phyloP scores from a whole-genome alignment of 2,329 filamentous ascomycete species.

The Colletotrichum coccodes region DNA sequence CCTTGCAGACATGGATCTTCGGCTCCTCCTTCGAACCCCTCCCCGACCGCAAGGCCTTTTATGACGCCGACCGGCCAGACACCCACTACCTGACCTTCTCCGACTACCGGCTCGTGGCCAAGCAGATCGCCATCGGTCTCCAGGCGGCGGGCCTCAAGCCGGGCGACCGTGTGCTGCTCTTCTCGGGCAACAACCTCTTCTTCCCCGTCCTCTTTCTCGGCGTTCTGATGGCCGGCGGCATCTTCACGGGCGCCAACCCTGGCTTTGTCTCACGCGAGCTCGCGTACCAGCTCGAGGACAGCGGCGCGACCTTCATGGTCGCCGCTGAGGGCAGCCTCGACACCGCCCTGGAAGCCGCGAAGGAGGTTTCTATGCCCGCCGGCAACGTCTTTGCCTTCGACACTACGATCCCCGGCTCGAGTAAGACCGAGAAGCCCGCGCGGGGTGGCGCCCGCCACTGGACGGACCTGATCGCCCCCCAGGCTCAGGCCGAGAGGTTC shows the following conservation, averaged over 20 bases:
- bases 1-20: constrained; percentile 67
- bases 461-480: constrained; percentile 67
- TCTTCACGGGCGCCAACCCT: constrained; percentile 83
- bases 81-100: constrained; percentile 72
- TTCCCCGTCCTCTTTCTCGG: constrained; percentile 78
- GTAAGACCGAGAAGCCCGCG: constrained; percentile 28
- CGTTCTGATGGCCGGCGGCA: constrained; percentile 79
- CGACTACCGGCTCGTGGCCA: constrained; percentile 75
- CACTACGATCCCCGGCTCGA: constrained; percentile 51
- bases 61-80: constrained; percentile 75
- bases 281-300: constrained; percentile 79
- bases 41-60: constrained; percentile 57
- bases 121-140: constrained; percentile 77
- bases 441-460: constrained; percentile 66
- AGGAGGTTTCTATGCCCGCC: constrained; percentile 62
- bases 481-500: constrained; percentile 64
- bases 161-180: constrained; percentile 79
- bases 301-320: constrained; percentile 74
- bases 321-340: constrained; percentile 69
- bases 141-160: constrained; percentile 69
- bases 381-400: constrained; percentile 75
- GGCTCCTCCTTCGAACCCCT: constrained; percentile 56
- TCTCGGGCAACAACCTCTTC: constrained; percentile 78
- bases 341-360: constrained; percentile 74
- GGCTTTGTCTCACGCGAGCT: constrained; percentile 75